These are phyloP conservation scores for Lichenothelia convexa DNA, from an alignment of 495 filamentous ascomycete species.

Conservation along the genomic window DNA sequence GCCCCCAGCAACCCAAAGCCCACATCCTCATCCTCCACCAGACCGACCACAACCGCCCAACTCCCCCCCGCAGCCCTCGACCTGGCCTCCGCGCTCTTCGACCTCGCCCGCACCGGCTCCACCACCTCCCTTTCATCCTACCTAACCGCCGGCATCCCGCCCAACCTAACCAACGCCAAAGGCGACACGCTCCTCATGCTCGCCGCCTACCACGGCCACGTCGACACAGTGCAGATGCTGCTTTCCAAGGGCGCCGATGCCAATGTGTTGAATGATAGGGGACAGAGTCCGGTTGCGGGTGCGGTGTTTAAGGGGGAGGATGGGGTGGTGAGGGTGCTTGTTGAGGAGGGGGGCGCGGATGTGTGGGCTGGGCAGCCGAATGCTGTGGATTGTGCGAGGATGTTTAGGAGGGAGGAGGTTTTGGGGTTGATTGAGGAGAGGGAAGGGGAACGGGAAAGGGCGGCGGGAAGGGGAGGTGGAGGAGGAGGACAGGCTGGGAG, in stretches of 20 bases:
- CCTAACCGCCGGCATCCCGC: constrained; percentile 21
- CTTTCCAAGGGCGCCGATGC: constrained; percentile 17
- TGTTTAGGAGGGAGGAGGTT: constrained; percentile 19
- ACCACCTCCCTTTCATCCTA: constrained; percentile 15
- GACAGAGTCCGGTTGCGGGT: constrained; percentile 23
- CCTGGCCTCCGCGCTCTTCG: constrained; percentile 24
- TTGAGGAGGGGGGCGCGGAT: constrained; percentile 17
- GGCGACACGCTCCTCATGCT: constrained; percentile 28
- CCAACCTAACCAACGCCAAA: constrained; percentile 23
- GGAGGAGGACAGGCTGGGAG: no score
- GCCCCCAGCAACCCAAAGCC: no score
- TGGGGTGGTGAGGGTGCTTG: constrained; percentile 20
- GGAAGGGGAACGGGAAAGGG: constrained; percentile 2
- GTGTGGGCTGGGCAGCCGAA: constrained; percentile 17
- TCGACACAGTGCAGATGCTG: constrained; percentile 15
- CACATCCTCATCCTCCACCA: no score
- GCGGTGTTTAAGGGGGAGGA: constrained; percentile 25
- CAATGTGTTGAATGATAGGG: constrained; percentile 22
- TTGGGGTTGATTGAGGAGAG: constrained; percentile 17
- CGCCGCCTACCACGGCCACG: constrained; percentile 21
- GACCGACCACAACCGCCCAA: constrained; percentile 1
- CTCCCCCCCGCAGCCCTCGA: constrained; percentile 24
- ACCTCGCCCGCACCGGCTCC: constrained; percentile 19
- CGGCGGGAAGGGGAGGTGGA: no score
- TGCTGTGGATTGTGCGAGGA: constrained; percentile 21